These are phyloP conservation scores for Alternaria brassicae DNA, from an alignment of 2,329 filamentous ascomycete genomes.

Conservation along the genomic window DNA sequence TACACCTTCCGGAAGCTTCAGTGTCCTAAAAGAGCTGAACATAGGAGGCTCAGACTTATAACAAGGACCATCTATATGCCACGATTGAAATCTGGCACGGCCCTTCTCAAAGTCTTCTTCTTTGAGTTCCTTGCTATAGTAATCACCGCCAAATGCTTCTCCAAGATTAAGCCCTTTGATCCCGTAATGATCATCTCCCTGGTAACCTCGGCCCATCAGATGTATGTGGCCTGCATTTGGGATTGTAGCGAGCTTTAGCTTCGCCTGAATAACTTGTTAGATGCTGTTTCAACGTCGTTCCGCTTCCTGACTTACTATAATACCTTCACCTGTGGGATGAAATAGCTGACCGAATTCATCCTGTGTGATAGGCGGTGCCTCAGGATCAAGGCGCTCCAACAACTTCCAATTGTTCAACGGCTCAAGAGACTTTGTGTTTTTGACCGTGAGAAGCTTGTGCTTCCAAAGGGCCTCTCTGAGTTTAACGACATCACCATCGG, in stretches of 20 bases:
- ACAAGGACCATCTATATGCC: conserved; percentile 59
- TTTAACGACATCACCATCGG: too few species aligned
- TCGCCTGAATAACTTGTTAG: too few species aligned
- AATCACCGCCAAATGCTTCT: conserved; percentile 46
- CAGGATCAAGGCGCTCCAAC: too few species aligned
- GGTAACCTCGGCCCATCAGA: conserved; percentile 56
- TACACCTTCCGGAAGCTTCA: conserved; percentile 44
- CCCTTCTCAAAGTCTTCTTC: conserved; percentile 57
- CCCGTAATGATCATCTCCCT: conserved; percentile 56
- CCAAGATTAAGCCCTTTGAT: conserved; percentile 49
- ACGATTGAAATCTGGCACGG: conserved; percentile 57
- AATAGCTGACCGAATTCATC: too few species aligned
- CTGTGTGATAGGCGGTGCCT: too few species aligned
- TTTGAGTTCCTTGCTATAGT: conserved; percentile 49
- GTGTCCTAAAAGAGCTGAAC: conserved; percentile 54
- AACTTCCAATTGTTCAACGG: too few species aligned
- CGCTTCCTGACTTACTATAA: too few species aligned
- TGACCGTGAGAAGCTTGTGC: too few species aligned
- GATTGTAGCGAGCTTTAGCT: conserved; percentile 26
- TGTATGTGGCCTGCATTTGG: conserved; percentile 56
- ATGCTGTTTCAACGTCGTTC: too few species aligned
- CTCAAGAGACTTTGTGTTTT: too few species aligned
- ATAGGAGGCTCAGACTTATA: conserved; percentile 53
- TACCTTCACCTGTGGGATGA: too few species aligned
- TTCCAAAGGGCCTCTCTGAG: too few species aligned